Base-by-base conservation (phyloP, 2,329 filamentous ascomycete species). In the Onygena corvina region DNA sequence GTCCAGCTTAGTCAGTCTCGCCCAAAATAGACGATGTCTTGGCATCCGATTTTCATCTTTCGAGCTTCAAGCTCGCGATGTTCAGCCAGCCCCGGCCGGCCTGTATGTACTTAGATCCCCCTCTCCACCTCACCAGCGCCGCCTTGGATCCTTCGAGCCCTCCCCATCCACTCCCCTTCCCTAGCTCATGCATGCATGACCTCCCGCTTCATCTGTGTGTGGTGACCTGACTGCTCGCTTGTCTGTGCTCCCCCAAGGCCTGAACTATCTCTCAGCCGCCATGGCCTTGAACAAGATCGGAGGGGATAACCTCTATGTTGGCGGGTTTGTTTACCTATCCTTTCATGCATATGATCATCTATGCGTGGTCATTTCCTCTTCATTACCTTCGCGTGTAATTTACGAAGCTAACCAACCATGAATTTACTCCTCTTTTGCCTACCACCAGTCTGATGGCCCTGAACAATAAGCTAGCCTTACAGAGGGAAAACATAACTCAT, bases 401-500 rank as follows among this genome's bases (percentile, higher is more conserved):
- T 31, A 29, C 11, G 16, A 9, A 25, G 48, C 25, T 29, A 34
- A 50, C 27, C 34, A 49, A 21, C 45, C 25, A 42, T 14, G 25
- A 42, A 25, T 25, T 8, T 42, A 25, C 16, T 25, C 29, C 14
- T 36, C 9, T 33, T 36, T 34, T 50, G 34, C 14, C 21, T 27
- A 25, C 57, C 50, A 46, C 20, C 66, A 94, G 89, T 51, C 76
- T 94, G 55, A 89, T 89, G 70, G 80, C 83, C 35, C 71, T 95
- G 54, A 80, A 81, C 52, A 81, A 84, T 53, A 81, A 81, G 53
- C 75, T 82, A 48, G 76, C 81, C 30, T 73, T 96, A 45, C 70
- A 76, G 55, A 76, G 83, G 54, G 79, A 80, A 56, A 80, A 82
- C 56, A 87, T 98, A 64, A 94, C 88, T 2, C 89, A 95, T 67